Evolutionary conservation across 129 eudicot genomes (phyloP).

Genomic region (Scalesia atractyloides): DNA sequence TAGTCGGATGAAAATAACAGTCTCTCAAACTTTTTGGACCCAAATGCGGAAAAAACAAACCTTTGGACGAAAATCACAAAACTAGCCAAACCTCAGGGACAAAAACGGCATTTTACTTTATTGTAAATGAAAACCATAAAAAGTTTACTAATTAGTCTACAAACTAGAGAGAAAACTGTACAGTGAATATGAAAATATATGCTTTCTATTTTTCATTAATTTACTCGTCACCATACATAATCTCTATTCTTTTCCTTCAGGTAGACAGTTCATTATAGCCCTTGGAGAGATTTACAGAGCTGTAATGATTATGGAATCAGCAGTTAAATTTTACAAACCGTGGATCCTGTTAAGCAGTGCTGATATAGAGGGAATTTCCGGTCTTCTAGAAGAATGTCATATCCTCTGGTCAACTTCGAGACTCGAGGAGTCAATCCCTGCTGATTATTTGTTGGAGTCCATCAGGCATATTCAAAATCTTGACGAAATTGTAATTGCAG

Average conservation of each 20-base stretch:
- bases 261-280: conserved; percentile 53
- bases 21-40: too few relatives aligned
- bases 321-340: conserved; percentile 65
- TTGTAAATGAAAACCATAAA: too few relatives aligned
- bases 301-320: conserved; percentile 55
- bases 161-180: too few relatives aligned
- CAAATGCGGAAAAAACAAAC: too few relatives aligned
- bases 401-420: conserved; percentile 71
- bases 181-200: too few relatives aligned
- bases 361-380: conserved; percentile 32
- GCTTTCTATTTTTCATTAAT: too few relatives aligned
- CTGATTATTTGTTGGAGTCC: conserved; percentile 45
- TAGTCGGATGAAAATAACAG: too few relatives aligned
- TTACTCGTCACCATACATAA: conserved; percentile 4
- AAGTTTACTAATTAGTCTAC: too few relatives aligned
- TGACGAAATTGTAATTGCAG: conserved; percentile 45
- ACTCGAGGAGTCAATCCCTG: conserved; percentile 54
- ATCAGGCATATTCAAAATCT: conserved; percentile 53
- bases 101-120: too few relatives aligned
- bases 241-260: conserved; percentile 33
- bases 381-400: conserved; percentile 68
- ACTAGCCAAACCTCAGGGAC: too few relatives aligned
- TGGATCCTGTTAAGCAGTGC: conserved; percentile 52
- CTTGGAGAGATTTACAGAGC: conserved; percentile 83
- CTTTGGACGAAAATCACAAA: too few relatives aligned